Evolutionary conservation across 371 early-diverging fungal genomes (phyloP), one percentile per base, ranked within the genome.

Genomic region (Apophysomyces variabilis): DNA sequence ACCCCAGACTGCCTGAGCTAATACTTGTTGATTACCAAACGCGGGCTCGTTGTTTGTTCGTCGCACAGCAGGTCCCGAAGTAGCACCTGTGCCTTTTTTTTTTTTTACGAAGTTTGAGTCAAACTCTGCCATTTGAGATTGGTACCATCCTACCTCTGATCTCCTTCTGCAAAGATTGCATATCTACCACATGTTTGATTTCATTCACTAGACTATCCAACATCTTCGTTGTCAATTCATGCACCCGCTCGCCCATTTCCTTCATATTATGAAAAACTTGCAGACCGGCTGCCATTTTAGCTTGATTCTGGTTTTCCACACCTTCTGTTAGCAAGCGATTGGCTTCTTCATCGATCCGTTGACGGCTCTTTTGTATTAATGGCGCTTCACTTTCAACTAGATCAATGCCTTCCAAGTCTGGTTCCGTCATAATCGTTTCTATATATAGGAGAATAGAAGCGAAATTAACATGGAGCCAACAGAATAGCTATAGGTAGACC

Each of bases 251-350:
- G 11, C 85, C 79, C 76, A 92, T 76, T 43, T 83, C 71, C 38
- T 85, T 82, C 60, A 93, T 76, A 60, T 91, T 91, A 54, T 88
- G 83, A 68, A 89, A 92, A 6, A 93, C 89, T 60, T 92, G 94
- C 58, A 93, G 79, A 5, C 90, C 89, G 11, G 88, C 76, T 18
- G 92, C 91, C 66, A 93, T 86, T 41, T 90, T 89, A 5, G 89
- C 77, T 71, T 91, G 90, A 61, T 89, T 88, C 72, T 89, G 85
- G 0, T 80, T 58, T 0, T 73, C 74, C 44, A 92, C 75, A 1
- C 93, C 91, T 35, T 85, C 82, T 36, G 82, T 77, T 12, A 93
- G 67, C 50, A 88, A 68, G 5, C 77, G 68, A 41, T 83, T 81
- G 0, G 90, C 92, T 50, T 86, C 80, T 9, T 79, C 73, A 7